Percentiles rank a stretch among this genome's conserved stretches.
These are phyloP conservation scores for Starmerella lactis-condensi DNA, from an alignment of 805 yeast species.

Conservation along the genomic window DNA sequence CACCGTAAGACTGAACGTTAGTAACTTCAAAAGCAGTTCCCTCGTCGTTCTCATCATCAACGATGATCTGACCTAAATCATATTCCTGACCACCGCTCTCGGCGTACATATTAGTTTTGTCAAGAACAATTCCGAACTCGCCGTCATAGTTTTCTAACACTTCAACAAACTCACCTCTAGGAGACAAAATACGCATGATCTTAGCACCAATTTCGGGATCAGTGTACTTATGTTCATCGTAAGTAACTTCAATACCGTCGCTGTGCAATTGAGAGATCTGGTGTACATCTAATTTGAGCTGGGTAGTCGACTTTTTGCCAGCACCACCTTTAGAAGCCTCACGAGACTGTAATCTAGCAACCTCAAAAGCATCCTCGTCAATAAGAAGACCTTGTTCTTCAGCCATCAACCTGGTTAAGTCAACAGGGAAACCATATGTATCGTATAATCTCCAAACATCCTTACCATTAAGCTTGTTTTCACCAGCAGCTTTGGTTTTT, in stretches of 20 bases:
- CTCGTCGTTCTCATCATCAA: slow-evolving; percentile 78
- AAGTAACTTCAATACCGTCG: slow-evolving; percentile 52
- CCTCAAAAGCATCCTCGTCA: slow-evolving; percentile 82
- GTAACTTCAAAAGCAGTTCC: slow-evolving; percentile 71
- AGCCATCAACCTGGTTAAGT: slow-evolving; percentile 93
- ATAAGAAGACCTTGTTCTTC: slow-evolving; percentile 89
- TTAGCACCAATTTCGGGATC: slow-evolving; percentile 48
- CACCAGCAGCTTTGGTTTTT: slow-evolving; percentile 55
- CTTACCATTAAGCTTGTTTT: slow-evolving; percentile 65
- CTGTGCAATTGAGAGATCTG: slow-evolving; percentile 54
- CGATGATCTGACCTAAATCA: slow-evolving; percentile 82
- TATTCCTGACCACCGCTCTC: slow-evolving; percentile 99
- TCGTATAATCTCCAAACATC: slow-evolving; percentile 98
- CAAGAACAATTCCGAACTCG: slow-evolving; percentile 66
- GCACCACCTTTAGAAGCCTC: slow-evolving; percentile 68
- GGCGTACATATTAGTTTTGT: slow-evolving; percentile 88
- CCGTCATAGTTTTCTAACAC: slow-evolving; percentile 24
- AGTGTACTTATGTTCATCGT: slow-evolving; percentile 57
- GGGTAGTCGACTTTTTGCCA: slow-evolving; percentile 23
- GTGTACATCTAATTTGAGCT: slow-evolving; percentile 80
- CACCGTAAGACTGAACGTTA: slow-evolving; percentile 83
- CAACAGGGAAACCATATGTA: slow-evolving; percentile 98
- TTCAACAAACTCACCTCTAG: slow-evolving; percentile 37
- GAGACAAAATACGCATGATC: slow-evolving; percentile 48
- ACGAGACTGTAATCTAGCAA: slow-evolving; percentile 69